Evolutionary conservation across 768 basidiomycete genomes (phyloP), one percentile per base, ranked within the genome.

Genomic region (Russula sp.): DNA sequence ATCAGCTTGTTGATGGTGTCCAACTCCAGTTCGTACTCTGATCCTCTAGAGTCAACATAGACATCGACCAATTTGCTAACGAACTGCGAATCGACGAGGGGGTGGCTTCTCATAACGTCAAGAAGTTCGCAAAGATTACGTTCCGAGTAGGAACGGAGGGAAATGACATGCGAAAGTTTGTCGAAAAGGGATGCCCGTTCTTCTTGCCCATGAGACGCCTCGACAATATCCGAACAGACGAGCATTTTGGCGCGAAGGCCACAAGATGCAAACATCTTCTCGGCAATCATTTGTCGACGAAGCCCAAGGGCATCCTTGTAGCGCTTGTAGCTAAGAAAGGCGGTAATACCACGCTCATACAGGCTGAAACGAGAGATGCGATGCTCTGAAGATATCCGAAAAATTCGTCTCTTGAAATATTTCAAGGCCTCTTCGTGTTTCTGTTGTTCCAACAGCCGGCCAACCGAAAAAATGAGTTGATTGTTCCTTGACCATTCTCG

Each of bases 251-350:
- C 76, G 55, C 77, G 72, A 14, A 81, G 73, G 14, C 74, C 58
- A 7, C 73, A 62, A 14, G 76, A 68, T 1, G 78, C 74, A 1
- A 77, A 55, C 47, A 81, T 73, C 9, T 77, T 76, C 18, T 77
- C 75, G 1, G 72, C 68, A 20, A 69, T 63, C 78, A 85, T 80
- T 18, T 76, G 74, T 8, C 73, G 66, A 66, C 81, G 77, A 11
- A 83, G 70, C 3, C 69, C 62, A 18, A 75, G 68, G 0, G 84
- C 82, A 39, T 75, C 71, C 13, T 68, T 66, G 57, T 78, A 76
- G 8, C 71, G 60, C 1, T 74, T 73, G 44, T 75, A 67, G 18
- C 76, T 70, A 27, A 84, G 68, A 52, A 83, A 77, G 20, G 76
- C 72, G 8, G 71, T 66, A 22, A 82, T 77, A 51, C 77, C 68